Percentiles rank a stretch among this genome's conserved stretches.
These are phyloP conservation scores for Coffea humblotiana DNA, from an alignment of 305 asterid species.

Conservation along the genomic window DNA sequence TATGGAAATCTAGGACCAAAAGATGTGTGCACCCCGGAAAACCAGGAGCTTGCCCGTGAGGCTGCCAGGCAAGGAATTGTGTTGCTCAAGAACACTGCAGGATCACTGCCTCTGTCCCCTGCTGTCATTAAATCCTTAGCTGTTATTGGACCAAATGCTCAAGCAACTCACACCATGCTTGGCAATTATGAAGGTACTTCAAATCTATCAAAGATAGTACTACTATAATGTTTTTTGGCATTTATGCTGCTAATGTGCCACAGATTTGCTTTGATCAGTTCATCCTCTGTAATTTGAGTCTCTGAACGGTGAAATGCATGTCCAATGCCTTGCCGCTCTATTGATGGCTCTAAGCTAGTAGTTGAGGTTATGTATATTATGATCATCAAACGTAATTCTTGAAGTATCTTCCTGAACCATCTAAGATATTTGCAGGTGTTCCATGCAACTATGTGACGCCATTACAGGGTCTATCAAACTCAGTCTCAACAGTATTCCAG, in stretches of 20 bases:
- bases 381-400: neutral
- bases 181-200: constrained; percentile 45
- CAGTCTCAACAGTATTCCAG: constrained; percentile 26
- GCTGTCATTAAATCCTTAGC: constrained; percentile 38
- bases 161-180: constrained; percentile 39
- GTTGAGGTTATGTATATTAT: neutral
- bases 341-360: neutral
- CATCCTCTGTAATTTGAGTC: neutral
- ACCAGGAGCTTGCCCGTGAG: constrained; percentile 51
- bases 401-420: neutral
- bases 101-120: constrained; percentile 38
- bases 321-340: neutral
- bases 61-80: constrained; percentile 52
- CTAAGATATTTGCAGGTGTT: constrained; percentile 21
- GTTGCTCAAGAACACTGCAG: constrained; percentile 38
- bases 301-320: neutral
- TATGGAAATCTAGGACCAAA: constrained; percentile 48
- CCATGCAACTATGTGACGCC: constrained; percentile 44
- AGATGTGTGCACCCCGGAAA: constrained; percentile 39
- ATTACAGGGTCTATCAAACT: constrained; percentile 32
- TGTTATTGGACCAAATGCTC: constrained; percentile 48
- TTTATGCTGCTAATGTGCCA: neutral
- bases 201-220: neutral
- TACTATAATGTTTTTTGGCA: neutral
- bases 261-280: neutral